Evolutionary conservation across 1,139 yeast species (phyloP).

Genomic region (Geotrichum klebahnii): DNA sequence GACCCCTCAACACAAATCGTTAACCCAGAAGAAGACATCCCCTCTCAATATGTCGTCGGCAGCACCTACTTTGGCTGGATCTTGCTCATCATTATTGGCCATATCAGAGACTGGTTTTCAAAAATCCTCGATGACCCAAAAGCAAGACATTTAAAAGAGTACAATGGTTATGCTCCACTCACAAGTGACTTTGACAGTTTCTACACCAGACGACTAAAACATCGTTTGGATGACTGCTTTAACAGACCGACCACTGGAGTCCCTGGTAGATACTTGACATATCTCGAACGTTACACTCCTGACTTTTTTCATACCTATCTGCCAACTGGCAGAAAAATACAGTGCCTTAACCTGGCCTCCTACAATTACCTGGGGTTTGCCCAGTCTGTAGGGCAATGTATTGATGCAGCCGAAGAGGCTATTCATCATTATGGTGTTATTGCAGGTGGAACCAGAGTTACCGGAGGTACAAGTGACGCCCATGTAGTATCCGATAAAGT

Average conservation of each 20-base stretch:
- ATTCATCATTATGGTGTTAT: conserved; percentile 70
- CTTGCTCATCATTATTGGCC: conserved; percentile 81
- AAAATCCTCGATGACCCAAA: conserved; percentile 60
- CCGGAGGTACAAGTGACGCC: conserved; percentile 72
- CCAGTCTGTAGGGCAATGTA: conserved; percentile 88
- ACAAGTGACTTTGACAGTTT: conserved; percentile 90
- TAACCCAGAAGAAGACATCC: conserved; percentile 48
- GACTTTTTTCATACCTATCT: conserved; percentile 56
- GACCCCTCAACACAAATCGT: no score
- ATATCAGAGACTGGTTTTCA: conserved; percentile 83
- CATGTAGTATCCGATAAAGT: conserved; percentile 70
- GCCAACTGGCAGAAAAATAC: conserved; percentile 69
- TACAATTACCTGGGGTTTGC: conserved; percentile 96
- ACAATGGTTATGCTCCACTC: conserved; percentile 94
- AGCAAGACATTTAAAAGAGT: conserved; percentile 64
- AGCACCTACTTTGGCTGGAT: conserved; percentile 82
- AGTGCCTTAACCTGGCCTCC: conserved; percentile 81
- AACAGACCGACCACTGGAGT: conserved; percentile 95
- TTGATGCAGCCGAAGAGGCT: conserved; percentile 65
- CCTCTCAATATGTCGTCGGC: conserved; percentile 73
- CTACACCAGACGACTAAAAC: conserved; percentile 85
- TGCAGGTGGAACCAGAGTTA: conserved; percentile 70
- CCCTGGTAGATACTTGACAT: conserved; percentile 85
- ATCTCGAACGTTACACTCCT: conserved; percentile 68
- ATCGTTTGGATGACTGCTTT: conserved; percentile 89